Evolutionary conservation across 257 asterid genomes (phyloP).

Genomic region (Verbascum thapsus): DNA sequence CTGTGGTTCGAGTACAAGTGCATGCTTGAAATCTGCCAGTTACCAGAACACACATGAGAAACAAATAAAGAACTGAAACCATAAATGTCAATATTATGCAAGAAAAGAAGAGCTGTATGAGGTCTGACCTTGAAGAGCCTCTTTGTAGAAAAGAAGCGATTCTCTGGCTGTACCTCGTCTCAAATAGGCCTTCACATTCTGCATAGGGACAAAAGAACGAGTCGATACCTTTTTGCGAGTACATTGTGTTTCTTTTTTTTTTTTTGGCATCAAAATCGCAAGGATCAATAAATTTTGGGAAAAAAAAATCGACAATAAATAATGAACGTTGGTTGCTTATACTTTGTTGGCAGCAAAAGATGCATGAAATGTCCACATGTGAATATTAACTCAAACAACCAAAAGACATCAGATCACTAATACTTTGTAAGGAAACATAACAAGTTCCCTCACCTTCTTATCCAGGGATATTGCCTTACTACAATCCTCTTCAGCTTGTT

Average conservation of each 20-base stretch:
- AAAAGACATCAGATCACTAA: background rate
- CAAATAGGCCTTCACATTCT: constrained; percentile 82
- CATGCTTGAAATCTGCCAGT: constrained; percentile 86
- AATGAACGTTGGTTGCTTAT: background rate
- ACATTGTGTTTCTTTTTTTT: constrained; percentile 3
- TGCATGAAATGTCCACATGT: background rate
- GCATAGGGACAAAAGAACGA: constrained; percentile 27
- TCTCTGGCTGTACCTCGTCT: constrained; percentile 84
- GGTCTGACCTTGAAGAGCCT: constrained; percentile 83
- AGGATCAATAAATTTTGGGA: background rate
- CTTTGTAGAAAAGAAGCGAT: constrained; percentile 62
- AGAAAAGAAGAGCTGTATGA: background rate
- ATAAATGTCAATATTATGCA: constrained; percentile 15
- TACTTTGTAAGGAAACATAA: background rate
- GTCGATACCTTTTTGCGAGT: constrained; percentile 15
- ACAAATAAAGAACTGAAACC: background rate
- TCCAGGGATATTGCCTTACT: constrained; percentile 77
- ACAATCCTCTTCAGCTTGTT: constrained; percentile 88
- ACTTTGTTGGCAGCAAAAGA: background rate
- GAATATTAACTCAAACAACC: background rate
- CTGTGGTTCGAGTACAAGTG: constrained; percentile 92
- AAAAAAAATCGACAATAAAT: background rate
- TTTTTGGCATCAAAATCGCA: background rate
- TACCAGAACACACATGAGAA: constrained; percentile 5
- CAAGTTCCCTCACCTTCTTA: constrained; percentile 65